A percentile compares a stretch with the other conserved stretches of the same genome.
phyloP scores from a whole-genome alignment of 1,284 basidiomycete species.

The Heterobasidion occidentale region DNA sequence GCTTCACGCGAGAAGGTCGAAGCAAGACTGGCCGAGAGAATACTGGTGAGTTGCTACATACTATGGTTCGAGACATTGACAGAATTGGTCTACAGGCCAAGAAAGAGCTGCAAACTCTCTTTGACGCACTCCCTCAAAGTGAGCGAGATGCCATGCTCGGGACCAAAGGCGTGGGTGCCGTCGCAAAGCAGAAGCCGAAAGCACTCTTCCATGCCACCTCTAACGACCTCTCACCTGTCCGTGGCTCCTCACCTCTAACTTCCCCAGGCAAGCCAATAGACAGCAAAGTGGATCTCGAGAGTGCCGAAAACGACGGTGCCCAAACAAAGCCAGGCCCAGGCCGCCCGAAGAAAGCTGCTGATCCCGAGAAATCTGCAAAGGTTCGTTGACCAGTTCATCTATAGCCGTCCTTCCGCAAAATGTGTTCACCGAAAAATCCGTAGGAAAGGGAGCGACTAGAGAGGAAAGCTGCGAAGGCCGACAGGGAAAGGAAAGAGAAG shows the following conservation, averaged over 20 bases:
- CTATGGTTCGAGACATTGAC: slow-evolving; percentile 4
- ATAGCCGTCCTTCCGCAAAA: background rate
- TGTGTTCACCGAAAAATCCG: background rate
- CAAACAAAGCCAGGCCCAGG: slow-evolving; percentile 16
- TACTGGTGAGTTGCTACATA: slow-evolving; percentile 39
- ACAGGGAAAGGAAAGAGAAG: slow-evolving; percentile 63
- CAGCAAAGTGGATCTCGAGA: slow-evolving; percentile 6
- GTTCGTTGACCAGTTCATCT: background rate
- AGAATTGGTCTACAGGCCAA: slow-evolving; percentile 40
- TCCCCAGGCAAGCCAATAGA: slow-evolving; percentile 6
- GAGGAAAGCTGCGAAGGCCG: slow-evolving; percentile 54
- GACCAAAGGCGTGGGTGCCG: slow-evolving; percentile 2
- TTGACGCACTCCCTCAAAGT: slow-evolving; percentile 45
- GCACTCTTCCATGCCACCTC: slow-evolving; percentile 5
- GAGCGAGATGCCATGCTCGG: slow-evolving; percentile 50
- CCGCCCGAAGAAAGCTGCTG: slow-evolving; percentile 41
- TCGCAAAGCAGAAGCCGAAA: slow-evolving; percentile 6
- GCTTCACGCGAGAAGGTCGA: slow-evolving; percentile 59
- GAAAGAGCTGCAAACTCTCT: slow-evolving; percentile 41
- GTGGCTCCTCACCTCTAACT: background rate
- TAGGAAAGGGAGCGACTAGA: slow-evolving; percentile 63
- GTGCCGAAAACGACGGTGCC: slow-evolving; percentile 20
- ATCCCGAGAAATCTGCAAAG: slow-evolving; percentile 41
- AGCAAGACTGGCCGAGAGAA: slow-evolving; percentile 55
- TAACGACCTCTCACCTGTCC: slow-evolving; percentile 6